Percentiles rank a stretch among this genome's conserved stretches.
Conservation (phyloP, 352 stramenopile species). For the Globisporangium echinulatum region DNA sequence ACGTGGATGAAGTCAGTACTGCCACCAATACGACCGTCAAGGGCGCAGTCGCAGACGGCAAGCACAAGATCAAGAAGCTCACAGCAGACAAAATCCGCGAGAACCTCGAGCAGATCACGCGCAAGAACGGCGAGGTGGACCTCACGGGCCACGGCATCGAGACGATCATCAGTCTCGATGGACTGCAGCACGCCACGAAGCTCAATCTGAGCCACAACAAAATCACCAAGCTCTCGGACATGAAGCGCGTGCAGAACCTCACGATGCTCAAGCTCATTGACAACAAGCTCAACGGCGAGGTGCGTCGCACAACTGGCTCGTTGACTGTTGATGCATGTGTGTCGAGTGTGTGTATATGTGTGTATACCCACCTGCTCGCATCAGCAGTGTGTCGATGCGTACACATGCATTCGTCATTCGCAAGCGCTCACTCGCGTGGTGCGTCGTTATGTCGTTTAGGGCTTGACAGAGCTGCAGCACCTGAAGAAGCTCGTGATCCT, state of each 20-base stretch:
- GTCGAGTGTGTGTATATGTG: background rate
- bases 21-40: background rate
- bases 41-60: constrained; percentile 14
- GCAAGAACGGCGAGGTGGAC: constrained; percentile 46
- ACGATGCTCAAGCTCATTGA: constrained; percentile 79
- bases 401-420: background rate
- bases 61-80: constrained; percentile 86
- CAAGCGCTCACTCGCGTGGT: background rate
- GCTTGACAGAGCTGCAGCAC: constrained; percentile 57
- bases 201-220: constrained; percentile 84
- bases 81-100: constrained; percentile 71
- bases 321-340: background rate
- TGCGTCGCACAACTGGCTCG: constrained; percentile 5
- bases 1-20: background rate
- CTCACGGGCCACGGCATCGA: constrained; percentile 72
- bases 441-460: constrained; percentile 9
- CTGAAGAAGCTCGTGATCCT: constrained; percentile 79
- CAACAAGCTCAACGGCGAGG: constrained; percentile 72
- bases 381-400: too few relatives aligned
- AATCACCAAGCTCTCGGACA: constrained; percentile 70
- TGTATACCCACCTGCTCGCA: background rate
- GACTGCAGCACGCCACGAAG: constrained; percentile 54
- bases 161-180: constrained; percentile 68
- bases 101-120: constrained; percentile 38
- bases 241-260: constrained; percentile 48